Evolutionary conservation across 2,329 filamentous ascomycete species (phyloP), one percentile per base, ranked within the genome.

Genomic region (Penicillium thymicola): DNA sequence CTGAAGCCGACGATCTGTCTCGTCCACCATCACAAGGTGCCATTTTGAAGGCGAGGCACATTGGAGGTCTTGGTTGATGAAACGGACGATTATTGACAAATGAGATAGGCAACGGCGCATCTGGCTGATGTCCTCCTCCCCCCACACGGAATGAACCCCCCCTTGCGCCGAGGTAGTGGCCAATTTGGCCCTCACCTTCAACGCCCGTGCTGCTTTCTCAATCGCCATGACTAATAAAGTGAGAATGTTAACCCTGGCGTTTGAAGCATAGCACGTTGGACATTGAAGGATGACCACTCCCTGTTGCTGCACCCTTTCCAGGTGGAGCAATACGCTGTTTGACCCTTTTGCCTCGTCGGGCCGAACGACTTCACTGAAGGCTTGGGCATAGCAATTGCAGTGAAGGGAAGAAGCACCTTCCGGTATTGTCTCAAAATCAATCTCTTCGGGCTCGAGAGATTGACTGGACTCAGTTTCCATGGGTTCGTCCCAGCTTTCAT

Each of bases 181-280:
- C 0, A 59, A 59, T 2, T 55, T 62, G 18, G 52, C 45, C 23
- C 65, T 64, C 4, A 54, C 46, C 45, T 71, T 70, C 2, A 72
- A 59, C 3, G 61, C 59, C 1, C 63, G 65, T 3, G 70, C 55
- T 16, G 70, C 51, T 41, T 63, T 67, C 42, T 73, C 70, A 36
- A 72, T 70, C 1, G 64, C 64, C 41, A 72, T 61, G 14, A 71
- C 59, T 5, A 71, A 60, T 6, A 71, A 48, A 59, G 70, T 72
- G 14, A 73, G 63, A 27, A 71, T 55, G 13, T 69, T 66, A 6
- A 61, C 56, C 42, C 65, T 60, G 4, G 60, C 59, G 14, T 63
- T 54, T 13, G 64, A 64, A 28, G 50, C 62, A 7, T 59, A 66
- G 51, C 70, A 72, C 11, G 63, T 37, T 25, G 48, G 54, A 51